A percentile compares a stretch with the other conserved stretches of the same genome.
Conservation (phyloP, 1,139 yeast genomes). For the Hansenula sp. region DNA sequence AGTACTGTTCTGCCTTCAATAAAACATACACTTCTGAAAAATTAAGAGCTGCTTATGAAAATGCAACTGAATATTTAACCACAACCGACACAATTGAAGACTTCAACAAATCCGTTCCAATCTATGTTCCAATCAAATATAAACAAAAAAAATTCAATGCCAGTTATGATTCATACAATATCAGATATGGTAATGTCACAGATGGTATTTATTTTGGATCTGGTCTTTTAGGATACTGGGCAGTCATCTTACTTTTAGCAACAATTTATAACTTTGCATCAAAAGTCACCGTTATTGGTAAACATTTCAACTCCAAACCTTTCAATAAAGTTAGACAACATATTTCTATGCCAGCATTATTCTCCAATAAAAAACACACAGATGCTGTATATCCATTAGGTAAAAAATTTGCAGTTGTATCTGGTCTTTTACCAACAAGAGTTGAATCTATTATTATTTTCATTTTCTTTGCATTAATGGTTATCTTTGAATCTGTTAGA, state of each 20-base stretch:
- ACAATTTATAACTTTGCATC: constrained; percentile 32
- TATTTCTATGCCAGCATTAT: constrained; percentile 3
- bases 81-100: constrained; percentile 23
- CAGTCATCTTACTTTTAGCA: constrained; percentile 34
- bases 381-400: constrained; percentile 1
- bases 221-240: constrained; percentile 44
- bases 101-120: constrained; percentile 20
- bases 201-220: constrained; percentile 40
- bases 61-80: constrained; percentile 32
- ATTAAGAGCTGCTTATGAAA: constrained; percentile 31
- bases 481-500: constrained; percentile 34
- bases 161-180: constrained; percentile 29
- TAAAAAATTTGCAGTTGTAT: constrained; percentile 3
- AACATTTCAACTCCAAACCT: constrained; percentile 1
- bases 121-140: constrained; percentile 23
- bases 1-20: constrained; percentile 7
- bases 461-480: constrained; percentile 36
- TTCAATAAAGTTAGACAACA: constrained; percentile 3
- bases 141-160: constrained; percentile 24
- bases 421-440: constrained; percentile 47
- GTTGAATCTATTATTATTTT: constrained; percentile 45
- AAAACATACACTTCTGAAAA: constrained; percentile 24
- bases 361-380: constrained; percentile 2
- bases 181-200: constrained; percentile 31
- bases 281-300: constrained; percentile 2